These are phyloP conservation scores for Sanguinoderma infundibulare DNA, from an alignment of 1,284 basidiomycete species.

Conservation along the genomic window DNA sequence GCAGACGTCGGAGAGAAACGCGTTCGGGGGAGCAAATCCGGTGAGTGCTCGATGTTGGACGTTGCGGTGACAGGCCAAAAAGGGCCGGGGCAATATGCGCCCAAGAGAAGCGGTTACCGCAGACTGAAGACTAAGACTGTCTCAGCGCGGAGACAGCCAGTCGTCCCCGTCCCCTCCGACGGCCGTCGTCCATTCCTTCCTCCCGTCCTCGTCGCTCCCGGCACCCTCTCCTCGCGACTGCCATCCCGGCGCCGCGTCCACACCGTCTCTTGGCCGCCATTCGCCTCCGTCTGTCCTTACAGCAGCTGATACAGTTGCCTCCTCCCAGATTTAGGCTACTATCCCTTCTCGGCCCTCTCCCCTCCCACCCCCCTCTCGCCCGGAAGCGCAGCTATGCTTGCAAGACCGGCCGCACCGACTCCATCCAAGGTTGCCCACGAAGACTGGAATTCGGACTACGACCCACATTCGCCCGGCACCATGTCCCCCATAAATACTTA, in stretches of 20 bases:
- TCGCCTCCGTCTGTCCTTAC: constrained; percentile 4
- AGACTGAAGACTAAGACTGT: not conserved
- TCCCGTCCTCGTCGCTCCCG: not conserved
- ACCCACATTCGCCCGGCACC: constrained; percentile 28
- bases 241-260: not conserved
- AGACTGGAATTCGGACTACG: constrained; percentile 34
- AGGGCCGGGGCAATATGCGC: constrained; percentile 12
- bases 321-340: constrained; percentile 20
- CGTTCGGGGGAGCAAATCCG: constrained; percentile 13
- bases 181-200: not conserved
- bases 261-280: constrained; percentile 14
- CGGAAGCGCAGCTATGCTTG: constrained; percentile 29
- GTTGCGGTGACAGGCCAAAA: constrained; percentile 5
- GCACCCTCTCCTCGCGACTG: not conserved
- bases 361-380: constrained; percentile 32
- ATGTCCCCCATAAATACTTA: constrained; percentile 37
- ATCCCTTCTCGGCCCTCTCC: constrained; percentile 24
- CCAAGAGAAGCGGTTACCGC: constrained; percentile 18
- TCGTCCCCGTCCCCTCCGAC: constrained; percentile 12
- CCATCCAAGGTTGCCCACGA: constrained; percentile 28
- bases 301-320: constrained; percentile 14
- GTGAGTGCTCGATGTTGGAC: constrained; percentile 18
- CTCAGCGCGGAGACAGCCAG: constrained; percentile 2
- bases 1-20: constrained; percentile 22
- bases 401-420: constrained; percentile 33